Evolutionary conservation across 352 stramenopile genomes (phyloP).

Genomic region (Vaucheria bursata): DNA sequence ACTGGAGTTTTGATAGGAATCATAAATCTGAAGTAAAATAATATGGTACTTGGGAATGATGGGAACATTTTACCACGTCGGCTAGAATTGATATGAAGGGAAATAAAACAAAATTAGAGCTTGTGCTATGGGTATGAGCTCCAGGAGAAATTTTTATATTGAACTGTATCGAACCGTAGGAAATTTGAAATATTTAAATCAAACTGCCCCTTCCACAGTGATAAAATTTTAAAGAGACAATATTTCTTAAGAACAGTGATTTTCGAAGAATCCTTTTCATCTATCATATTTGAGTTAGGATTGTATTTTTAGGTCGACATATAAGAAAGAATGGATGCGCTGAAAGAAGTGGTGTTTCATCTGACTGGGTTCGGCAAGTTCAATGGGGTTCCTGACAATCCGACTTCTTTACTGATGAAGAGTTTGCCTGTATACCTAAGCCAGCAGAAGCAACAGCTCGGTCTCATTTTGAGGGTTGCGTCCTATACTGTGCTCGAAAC

Average conservation of each 20-base stretch:
- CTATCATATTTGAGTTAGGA: slow-evolving; percentile 20
- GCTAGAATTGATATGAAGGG: too few species aligned
- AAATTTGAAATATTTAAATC: too few species aligned
- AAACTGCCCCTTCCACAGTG: slow-evolving; percentile 88
- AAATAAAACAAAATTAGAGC: too few species aligned
- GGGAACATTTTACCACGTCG: too few species aligned
- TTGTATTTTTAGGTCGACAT: slow-evolving; percentile 36
- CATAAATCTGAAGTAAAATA: too few species aligned
- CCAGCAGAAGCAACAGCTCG: slow-evolving; percentile 5
- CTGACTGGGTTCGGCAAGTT: slow-evolving; percentile 43
- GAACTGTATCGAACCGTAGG: too few species aligned
- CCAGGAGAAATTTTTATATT: too few species aligned
- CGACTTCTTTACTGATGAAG: slow-evolving; percentile 29
- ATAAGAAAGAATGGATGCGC: slow-evolving; percentile 28
- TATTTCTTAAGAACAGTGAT: slow-evolving; percentile 33
- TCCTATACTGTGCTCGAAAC: slow-evolving; percentile 32
- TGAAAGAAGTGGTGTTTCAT: slow-evolving; percentile 38
- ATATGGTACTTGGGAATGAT: too few species aligned
- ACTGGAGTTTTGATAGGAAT: too few species aligned
- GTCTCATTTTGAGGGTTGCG: background rate
- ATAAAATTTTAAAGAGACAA: slow-evolving; percentile 68
- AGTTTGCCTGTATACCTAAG: slow-evolving; percentile 12
- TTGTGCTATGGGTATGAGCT: too few species aligned
- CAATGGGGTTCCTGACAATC: slow-evolving; percentile 41
- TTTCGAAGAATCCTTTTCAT: slow-evolving; percentile 40